Conservation (phyloP, 2,329 filamentous ascomycete genomes). For the Aspergillus sp. region DNA sequence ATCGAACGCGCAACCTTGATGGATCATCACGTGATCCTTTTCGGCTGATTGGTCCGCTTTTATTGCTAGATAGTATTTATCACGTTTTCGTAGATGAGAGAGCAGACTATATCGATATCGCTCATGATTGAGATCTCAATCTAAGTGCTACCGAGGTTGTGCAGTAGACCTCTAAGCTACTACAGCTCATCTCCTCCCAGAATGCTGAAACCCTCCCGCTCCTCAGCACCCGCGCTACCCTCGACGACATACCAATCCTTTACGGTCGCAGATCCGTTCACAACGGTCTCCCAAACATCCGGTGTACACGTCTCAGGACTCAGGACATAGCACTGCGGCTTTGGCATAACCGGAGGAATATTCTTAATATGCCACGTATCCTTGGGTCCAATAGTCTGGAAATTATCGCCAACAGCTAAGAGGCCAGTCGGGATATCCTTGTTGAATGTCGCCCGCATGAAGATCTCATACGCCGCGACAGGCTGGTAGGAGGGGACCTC, state of each 20-base stretch:
- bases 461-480: conserved; percentile 3
- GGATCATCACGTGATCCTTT: too few relatives aligned
- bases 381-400: neutral
- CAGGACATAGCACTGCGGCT: conserved; percentile 3
- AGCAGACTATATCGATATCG: neutral
- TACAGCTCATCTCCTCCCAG: neutral
- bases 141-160: neutral
- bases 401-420: neutral
- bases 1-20: too few relatives aligned
- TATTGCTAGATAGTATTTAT: too few relatives aligned
- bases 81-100: neutral
- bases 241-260: conserved; percentile 4
- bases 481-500: conserved; percentile 54
- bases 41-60: too few relatives aligned
- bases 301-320: neutral
- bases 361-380: neutral
- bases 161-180: neutral
- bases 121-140: neutral
- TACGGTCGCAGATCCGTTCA: neutral
- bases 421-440: conserved; percentile 1
- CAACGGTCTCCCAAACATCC: conserved; percentile 1
- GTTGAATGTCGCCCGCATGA: neutral
- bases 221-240: neutral
- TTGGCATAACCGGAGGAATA: neutral
- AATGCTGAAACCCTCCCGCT: neutral